Evolutionary conservation across 2,329 filamentous ascomycete species (phyloP).

Genomic region (Lasiodiplodia theobromae): DNA sequence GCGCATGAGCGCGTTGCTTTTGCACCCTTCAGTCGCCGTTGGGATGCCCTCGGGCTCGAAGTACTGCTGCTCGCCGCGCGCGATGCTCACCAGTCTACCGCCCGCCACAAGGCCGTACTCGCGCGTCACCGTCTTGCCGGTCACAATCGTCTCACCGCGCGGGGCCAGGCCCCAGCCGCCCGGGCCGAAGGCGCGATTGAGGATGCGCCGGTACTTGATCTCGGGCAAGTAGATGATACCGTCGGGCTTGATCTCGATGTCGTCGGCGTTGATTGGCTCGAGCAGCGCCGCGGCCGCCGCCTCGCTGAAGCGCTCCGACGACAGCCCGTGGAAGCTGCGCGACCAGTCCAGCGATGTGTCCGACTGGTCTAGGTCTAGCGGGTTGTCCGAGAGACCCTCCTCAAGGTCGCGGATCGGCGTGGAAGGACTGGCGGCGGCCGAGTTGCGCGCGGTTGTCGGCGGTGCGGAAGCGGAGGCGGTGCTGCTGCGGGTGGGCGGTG

Average conservation of each 20-base stretch:
- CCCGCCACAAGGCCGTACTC: constrained; percentile 92
- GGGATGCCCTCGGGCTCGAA: constrained; percentile 90
- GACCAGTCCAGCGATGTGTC: constrained; percentile 74
- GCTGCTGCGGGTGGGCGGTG: constrained; percentile 28
- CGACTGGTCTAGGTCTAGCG: constrained; percentile 48
- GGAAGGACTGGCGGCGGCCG: constrained; percentile 31
- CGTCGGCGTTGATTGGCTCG: constrained; percentile 69
- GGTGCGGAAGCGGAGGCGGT: not conserved
- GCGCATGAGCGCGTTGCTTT: constrained; percentile 96
- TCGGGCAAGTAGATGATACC: constrained; percentile 96
- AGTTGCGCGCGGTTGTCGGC: constrained; percentile 12
- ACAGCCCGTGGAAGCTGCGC: constrained; percentile 81
- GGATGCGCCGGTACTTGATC: constrained; percentile 93
- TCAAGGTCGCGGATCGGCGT: constrained; percentile 51
- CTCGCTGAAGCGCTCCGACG: constrained; percentile 71
- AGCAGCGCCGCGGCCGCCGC: constrained; percentile 74
- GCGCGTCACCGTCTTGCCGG: constrained; percentile 79
- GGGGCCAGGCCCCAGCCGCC: constrained; percentile 96
- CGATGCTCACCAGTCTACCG: constrained; percentile 84
- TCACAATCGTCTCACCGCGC: constrained; percentile 82
- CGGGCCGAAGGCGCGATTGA: constrained; percentile 91
- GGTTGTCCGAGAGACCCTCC: constrained; percentile 57
- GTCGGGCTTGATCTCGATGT: constrained; percentile 97
- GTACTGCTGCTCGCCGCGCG: constrained; percentile 93
- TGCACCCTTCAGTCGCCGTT: constrained; percentile 94